phyloP scores from a whole-genome alignment of 2,329 filamentous ascomycete species.

The Penicillium sp. region DNA sequence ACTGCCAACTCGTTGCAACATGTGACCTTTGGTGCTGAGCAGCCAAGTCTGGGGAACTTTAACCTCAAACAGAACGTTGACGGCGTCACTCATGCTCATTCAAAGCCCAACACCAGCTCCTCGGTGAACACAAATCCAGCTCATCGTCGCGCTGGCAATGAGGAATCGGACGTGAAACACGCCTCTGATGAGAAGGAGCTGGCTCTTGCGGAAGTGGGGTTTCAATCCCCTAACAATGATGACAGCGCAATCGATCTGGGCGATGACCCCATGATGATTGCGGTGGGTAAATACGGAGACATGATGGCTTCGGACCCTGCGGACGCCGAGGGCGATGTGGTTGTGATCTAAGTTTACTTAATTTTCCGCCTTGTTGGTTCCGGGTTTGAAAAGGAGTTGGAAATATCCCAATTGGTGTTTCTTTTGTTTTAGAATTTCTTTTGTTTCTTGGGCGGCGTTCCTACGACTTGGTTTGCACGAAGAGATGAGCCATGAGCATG shows the following conservation, averaged over 20 bases:
- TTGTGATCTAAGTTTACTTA: slow-evolving; percentile 38
- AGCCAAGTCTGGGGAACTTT: slow-evolving; percentile 19
- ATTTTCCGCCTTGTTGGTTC: slow-evolving; percentile 14
- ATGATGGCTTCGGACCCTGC: slow-evolving; percentile 46
- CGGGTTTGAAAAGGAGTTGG: slow-evolving; percentile 19
- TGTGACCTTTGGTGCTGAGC: slow-evolving; percentile 23
- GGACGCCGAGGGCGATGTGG: slow-evolving; percentile 44
- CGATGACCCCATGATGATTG: slow-evolving; percentile 42
- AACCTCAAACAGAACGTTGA: slow-evolving; percentile 22
- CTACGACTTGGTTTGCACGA: slow-evolving; percentile 21
- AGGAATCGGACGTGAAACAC: slow-evolving; percentile 22
- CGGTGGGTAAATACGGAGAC: slow-evolving; percentile 44
- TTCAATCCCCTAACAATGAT: slow-evolving; percentile 49
- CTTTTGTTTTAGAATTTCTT: slow-evolving; percentile 21
- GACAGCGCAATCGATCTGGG: slow-evolving; percentile 71
- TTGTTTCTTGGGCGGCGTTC: slow-evolving; percentile 15
- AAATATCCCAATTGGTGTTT: slow-evolving; percentile 24
- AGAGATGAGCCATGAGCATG: slow-evolving; percentile 26
- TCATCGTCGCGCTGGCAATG: slow-evolving; percentile 15
- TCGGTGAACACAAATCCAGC: slow-evolving; percentile 15
- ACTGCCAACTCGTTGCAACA: slow-evolving; percentile 35
- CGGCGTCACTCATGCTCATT: slow-evolving; percentile 12
- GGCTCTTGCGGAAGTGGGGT: slow-evolving; percentile 42
- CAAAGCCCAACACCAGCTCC: slow-evolving; percentile 19
- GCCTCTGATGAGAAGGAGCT: slow-evolving; percentile 37